phyloP scores from a whole-genome alignment of 495 filamentous ascomycete species.

The Penicillium bovifimosum region DNA sequence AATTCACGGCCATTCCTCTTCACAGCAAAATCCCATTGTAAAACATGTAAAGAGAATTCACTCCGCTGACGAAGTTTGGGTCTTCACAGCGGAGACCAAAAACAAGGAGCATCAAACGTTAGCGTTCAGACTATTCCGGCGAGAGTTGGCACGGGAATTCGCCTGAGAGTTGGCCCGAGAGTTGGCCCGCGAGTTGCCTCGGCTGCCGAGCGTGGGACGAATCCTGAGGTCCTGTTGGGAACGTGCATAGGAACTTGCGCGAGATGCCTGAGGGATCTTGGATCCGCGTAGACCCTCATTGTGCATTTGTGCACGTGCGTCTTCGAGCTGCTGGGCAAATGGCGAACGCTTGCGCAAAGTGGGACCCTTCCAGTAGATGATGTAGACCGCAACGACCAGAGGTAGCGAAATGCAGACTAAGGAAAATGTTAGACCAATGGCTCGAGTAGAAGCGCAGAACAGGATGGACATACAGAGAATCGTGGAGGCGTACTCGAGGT shows the following conservation, averaged over 20 bases:
- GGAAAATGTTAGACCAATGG: not conserved
- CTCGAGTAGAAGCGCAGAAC: not conserved
- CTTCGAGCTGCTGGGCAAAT: constrained; percentile 66
- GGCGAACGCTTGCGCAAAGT: constrained; percentile 60
- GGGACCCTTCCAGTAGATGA: constrained; percentile 74
- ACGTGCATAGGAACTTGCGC: constrained; percentile 42
- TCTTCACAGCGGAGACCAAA: not conserved
- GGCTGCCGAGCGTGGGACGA: constrained; percentile 40
- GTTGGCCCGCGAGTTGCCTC: constrained; percentile 31
- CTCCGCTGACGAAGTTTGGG: not conserved
- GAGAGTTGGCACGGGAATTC: constrained; percentile 31
- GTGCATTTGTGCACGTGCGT: constrained; percentile 41
- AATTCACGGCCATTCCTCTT: not conserved
- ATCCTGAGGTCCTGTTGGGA: constrained; percentile 48
- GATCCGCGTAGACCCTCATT: constrained; percentile 35
- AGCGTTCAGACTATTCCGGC: constrained; percentile 30
- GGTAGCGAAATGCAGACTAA: constrained; percentile 57
- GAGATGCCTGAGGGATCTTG: constrained; percentile 34
- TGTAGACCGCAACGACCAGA: constrained; percentile 67
- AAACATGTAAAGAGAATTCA: no score
- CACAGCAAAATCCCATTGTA: not conserved
- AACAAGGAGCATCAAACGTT: not conserved
- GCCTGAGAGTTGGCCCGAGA: constrained; percentile 33
- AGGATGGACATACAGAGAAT: constrained; percentile 51
- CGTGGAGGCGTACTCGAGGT: constrained; percentile 63